phyloP scores from a whole-genome alignment of 305 asterid genomes.

The Solanum hybrid region DNA sequence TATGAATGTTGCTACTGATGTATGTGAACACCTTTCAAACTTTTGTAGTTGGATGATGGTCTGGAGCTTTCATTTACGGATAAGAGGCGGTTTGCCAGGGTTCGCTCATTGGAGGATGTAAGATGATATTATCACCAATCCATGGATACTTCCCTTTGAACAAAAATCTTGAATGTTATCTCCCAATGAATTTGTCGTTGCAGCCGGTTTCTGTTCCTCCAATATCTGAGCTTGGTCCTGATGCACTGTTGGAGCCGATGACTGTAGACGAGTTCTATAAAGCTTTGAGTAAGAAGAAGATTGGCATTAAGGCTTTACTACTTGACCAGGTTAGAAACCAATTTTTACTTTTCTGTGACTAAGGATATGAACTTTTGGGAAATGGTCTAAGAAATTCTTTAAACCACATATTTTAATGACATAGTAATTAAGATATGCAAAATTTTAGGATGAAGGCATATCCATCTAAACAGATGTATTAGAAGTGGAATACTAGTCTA shows the following conservation, averaged over 20 bases:
- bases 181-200: slow-evolving; percentile 5
- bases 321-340: slow-evolving; percentile 77
- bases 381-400: background rate
- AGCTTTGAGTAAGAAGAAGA: slow-evolving; percentile 70
- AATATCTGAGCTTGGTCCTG: slow-evolving; percentile 97
- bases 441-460: background rate
- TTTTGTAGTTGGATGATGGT: slow-evolving; percentile 71
- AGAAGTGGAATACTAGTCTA: background rate
- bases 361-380: background rate
- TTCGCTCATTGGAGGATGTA: slow-evolving; percentile 82
- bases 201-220: slow-evolving; percentile 85
- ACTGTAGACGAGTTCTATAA: slow-evolving; percentile 44
- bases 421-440: background rate
- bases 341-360: background rate
- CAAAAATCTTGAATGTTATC: slow-evolving; percentile 11
- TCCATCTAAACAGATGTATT: background rate
- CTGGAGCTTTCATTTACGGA: slow-evolving; percentile 90
- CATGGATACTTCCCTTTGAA: slow-evolving; percentile 2
- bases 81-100: slow-evolving; percentile 95
- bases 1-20: background rate
- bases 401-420: background rate
- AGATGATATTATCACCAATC: slow-evolving; percentile 8
- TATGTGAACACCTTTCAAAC: background rate
- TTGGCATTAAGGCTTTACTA: slow-evolving; percentile 83
- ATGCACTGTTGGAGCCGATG: slow-evolving; percentile 76